phyloP scores from a whole-genome alignment of 1,139 yeast species.

The Blastobotrys raffinosifermentans region DNA sequence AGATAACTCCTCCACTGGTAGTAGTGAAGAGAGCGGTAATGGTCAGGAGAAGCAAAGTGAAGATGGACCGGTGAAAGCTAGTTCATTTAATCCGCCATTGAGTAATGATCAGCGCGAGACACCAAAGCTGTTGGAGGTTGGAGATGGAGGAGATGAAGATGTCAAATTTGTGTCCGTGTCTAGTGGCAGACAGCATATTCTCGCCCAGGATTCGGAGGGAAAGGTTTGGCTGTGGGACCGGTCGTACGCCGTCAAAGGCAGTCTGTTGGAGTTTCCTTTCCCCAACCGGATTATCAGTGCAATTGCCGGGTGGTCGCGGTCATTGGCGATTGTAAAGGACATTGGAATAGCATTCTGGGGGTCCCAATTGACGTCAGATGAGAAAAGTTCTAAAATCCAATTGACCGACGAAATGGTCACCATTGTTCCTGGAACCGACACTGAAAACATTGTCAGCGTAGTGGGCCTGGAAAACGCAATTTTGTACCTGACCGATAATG shows the following conservation, averaged over 20 bases:
- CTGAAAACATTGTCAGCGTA: conserved; percentile 43
- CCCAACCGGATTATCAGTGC: conserved; percentile 27
- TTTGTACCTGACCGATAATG: conserved; percentile 44
- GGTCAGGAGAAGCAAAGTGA: conserved; percentile 4
- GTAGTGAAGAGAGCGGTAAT: background rate
- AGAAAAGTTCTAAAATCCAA: conserved; percentile 2
- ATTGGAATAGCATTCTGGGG: conserved; percentile 60
- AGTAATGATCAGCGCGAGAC: conserved; percentile 7
- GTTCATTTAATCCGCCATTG: conserved; percentile 11
- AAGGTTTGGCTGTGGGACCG: conserved; percentile 60
- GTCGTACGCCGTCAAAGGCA: conserved; percentile 36
- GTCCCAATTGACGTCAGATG: conserved; percentile 30
- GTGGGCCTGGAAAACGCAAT: conserved; percentile 50
- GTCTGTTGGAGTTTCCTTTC: conserved; percentile 39
- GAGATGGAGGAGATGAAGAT: conserved; percentile 5
- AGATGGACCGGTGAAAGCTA: background rate
- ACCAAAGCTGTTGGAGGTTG: conserved; percentile 10
- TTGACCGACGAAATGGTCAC: conserved; percentile 2
- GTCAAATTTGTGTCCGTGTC: conserved; percentile 45
- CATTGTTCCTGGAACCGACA: conserved; percentile 30
- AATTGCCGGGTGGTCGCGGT: conserved; percentile 66
- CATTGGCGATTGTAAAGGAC: conserved; percentile 45
- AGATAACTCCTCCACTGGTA: conserved; percentile 1
- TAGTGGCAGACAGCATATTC: conserved; percentile 61
- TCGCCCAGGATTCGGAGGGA: conserved; percentile 53